Evolutionary conservation across 768 basidiomycete species (phyloP), one percentile per base, ranked within the genome.

Genomic region (Hydnomerulius pinastri): DNA sequence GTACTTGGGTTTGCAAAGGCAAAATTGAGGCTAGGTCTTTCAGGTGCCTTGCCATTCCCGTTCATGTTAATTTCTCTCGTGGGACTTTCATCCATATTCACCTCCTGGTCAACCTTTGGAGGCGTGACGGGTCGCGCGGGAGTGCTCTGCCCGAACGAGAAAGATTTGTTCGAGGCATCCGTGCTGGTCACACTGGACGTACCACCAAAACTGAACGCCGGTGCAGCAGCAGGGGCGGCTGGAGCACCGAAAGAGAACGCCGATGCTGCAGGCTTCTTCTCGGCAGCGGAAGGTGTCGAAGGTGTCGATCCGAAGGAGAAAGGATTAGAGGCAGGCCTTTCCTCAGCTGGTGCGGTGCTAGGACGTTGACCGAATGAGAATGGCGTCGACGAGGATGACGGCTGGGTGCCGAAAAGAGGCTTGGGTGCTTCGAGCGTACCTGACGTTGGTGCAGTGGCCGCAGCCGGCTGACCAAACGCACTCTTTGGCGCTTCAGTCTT

Each of bases 81-180:
- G 1, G 89, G 89, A 56, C 89, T 91, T 67, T 90, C 89, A 33
- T 91, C 89, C 89, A 91, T 91, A 48, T 70, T 79, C 56, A 86
- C 79, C 51, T 88, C 88, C 42, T 83, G 77, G 38, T 83, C 85
- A 28, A 74, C 72, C 49, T 74, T 81, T 2, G 88, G 88, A 9
- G 87, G 86, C 0, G 87, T 89, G 5, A 73, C 69, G n/a, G 86
- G 75, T 18, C 84, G 73, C 23, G 73, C 65, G 37, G 66, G 38
- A 10, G 70, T 56, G 11, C 75, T 50, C 27, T 70, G 54, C 28
- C 81, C 82, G 51, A 88, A 87, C 12, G 71, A 35, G 53, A 87
- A 86, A 10, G 77, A 64, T 56, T 82, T 82, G 46, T 63, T 74
- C 6, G 79, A 71, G 8, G 71, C 71, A 53, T 78, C 75, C n/a